Percentiles rank a stretch among this genome's conserved stretches.
These are phyloP conservation scores for Acacia acuminata DNA, from an alignment of 306 rosid species.

Conservation along the genomic window DNA sequence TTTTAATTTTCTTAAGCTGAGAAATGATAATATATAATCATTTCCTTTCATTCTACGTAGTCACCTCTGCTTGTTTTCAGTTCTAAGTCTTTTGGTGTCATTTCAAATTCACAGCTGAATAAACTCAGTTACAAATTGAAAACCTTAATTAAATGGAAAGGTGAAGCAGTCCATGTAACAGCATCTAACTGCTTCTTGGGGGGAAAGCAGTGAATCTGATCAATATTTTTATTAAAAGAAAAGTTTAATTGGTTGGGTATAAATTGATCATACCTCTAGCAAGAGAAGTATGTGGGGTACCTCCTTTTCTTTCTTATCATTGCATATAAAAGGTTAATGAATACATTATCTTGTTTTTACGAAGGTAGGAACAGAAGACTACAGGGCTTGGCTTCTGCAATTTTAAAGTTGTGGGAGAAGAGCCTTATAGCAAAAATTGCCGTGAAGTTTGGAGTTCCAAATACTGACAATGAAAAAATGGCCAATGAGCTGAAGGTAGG, in stretches of 20 bases:
- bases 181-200: background rate
- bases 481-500: constrained; percentile 86
- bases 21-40: too few relatives aligned
- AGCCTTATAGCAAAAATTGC: constrained; percentile 77
- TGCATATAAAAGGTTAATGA: constrained; percentile 25
- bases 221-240: too few relatives aligned
- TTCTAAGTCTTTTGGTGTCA: background rate
- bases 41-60: too few relatives aligned
- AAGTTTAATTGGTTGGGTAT: background rate
- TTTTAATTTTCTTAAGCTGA: too few relatives aligned
- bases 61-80: background rate
- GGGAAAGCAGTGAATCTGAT: background rate
- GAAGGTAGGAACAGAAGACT: constrained; percentile 84
- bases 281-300: background rate
- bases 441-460: constrained; percentile 71
- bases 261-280: background rate
- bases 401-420: constrained; percentile 87
- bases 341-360: constrained; percentile 24
- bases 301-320: constrained; percentile 14
- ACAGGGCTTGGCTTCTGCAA: constrained; percentile 83
- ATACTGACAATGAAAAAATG: constrained; percentile 72
- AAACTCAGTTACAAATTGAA: background rate
- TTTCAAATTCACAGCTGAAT: background rate
- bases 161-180: background rate
- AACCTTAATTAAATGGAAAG: background rate